Conservation (phyloP, 2,329 filamentous ascomycete genomes). For the Gaeumannomyces sp. region DNA sequence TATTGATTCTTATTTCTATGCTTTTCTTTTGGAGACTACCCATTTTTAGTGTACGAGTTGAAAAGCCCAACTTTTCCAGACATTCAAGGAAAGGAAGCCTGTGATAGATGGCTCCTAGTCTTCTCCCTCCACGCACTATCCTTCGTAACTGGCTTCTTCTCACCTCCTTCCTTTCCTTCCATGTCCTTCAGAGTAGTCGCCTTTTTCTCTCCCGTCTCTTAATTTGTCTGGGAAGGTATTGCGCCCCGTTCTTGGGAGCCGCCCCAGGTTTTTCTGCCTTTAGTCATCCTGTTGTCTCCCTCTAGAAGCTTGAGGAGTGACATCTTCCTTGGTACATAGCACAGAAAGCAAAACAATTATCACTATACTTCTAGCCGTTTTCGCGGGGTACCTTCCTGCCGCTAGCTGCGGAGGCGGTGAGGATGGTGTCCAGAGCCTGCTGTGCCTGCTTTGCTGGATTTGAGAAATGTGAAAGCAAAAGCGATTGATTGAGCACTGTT, state of each 20-base stretch:
- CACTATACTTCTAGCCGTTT: neutral
- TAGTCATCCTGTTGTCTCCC: neutral
- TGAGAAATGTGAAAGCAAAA: no score
- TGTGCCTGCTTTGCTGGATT: no score
- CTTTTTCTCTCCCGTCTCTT: neutral
- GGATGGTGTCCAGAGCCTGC: no score
- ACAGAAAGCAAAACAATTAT: neutral
- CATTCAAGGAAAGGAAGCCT: neutral
- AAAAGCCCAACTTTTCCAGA: neutral
- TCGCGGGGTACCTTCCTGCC: neutral
- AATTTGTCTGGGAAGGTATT: neutral
- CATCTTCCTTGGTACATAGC: neutral
- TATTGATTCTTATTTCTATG: neutral
- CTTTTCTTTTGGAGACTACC: slow-evolving; percentile 12
- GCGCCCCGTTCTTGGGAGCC: no score
- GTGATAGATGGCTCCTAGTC: neutral
- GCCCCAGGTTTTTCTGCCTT: no score
- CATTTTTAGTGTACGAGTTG: slow-evolving; percentile 3
- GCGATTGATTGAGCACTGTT: no score
- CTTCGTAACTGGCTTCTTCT: neutral
- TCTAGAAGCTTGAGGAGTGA: neutral
- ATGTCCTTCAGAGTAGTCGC: neutral
- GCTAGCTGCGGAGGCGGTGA: no score
- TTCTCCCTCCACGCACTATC: neutral
- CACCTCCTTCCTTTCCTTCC: neutral